These are phyloP conservation scores for Podaxis sp. DNA, from an alignment of 768 basidiomycete genomes.

Conservation along the genomic window DNA sequence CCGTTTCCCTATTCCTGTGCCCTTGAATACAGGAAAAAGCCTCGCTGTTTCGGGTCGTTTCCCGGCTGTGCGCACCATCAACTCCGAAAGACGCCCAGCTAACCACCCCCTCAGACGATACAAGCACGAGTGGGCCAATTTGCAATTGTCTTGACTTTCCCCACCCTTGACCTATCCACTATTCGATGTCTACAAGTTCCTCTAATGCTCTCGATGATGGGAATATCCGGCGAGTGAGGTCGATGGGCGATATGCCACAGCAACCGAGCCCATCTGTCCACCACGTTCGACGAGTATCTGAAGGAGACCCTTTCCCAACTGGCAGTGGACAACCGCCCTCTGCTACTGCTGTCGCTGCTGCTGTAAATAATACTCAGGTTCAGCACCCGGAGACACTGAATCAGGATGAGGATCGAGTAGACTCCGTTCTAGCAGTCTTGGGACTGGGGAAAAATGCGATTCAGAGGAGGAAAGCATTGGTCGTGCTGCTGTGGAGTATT, in stretches of 20 bases:
- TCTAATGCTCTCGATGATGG: constrained; percentile 22
- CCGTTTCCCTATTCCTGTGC: neutral
- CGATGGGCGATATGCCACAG: constrained; percentile 37
- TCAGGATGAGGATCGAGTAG: neutral
- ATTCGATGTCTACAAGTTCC: constrained; percentile 19
- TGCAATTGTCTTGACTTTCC: neutral
- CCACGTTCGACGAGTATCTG: neutral
- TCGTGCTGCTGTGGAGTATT: constrained; percentile 51
- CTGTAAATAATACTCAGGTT: neutral
- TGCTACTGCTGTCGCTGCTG: neutral
- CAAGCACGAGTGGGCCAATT: neutral
- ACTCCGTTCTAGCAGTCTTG: constrained; percentile 34
- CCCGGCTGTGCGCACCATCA: neutral
- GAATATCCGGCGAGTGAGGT: constrained; percentile 34
- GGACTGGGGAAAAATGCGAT: constrained; percentile 55
- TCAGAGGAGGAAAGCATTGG: constrained; percentile 48
- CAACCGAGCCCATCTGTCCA: constrained; percentile 19
- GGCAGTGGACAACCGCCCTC: neutral
- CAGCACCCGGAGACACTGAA: constrained; percentile 10
- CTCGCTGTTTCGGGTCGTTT: neutral
- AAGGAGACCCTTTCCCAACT: neutral
- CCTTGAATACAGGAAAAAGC: neutral
- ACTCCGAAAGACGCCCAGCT: neutral
- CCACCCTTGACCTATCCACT: neutral
- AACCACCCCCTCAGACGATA: neutral